phyloP scores from a whole-genome alignment of 2,329 filamentous ascomycete species.

The Trichophyton simii region DNA sequence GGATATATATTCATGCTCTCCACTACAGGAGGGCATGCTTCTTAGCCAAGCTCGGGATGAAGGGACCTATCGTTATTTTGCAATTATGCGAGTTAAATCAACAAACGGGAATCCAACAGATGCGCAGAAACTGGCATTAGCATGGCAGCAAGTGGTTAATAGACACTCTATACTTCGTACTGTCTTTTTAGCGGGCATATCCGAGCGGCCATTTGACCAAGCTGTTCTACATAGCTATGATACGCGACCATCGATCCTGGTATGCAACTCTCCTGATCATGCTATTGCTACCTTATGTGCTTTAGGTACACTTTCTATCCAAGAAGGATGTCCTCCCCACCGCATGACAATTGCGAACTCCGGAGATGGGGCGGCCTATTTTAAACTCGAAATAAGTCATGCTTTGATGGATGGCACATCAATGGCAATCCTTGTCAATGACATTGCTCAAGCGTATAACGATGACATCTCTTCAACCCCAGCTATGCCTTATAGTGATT shows the following conservation, averaged over 20 bases:
- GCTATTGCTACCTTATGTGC: not conserved
- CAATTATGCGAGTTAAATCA: not conserved
- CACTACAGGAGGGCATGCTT: slow-evolving; percentile 6
- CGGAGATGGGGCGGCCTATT: not conserved
- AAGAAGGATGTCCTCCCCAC: not conserved
- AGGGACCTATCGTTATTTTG: not conserved
- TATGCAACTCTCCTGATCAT: not conserved
- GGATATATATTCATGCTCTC: slow-evolving; percentile 8
- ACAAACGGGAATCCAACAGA: not conserved
- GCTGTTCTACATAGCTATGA: slow-evolving; percentile 46
- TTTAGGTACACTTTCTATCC: not conserved
- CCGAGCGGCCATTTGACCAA: slow-evolving; percentile 54
- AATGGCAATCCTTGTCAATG: slow-evolving; percentile 26
- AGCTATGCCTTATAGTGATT: slow-evolving; percentile 26
- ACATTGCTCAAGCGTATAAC: slow-evolving; percentile 25
- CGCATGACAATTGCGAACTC: not conserved
- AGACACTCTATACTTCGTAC: slow-evolving; percentile 73
- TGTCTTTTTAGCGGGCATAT: slow-evolving; percentile 54
- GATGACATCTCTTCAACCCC: slow-evolving; percentile 5
- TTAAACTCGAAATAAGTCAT: slow-evolving; percentile 30
- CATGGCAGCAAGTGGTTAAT: slow-evolving; percentile 51
- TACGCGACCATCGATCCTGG: not conserved
- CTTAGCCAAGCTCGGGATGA: not conserved
- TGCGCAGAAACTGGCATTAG: slow-evolving; percentile 15
- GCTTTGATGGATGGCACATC: slow-evolving; percentile 33